Evolutionary conservation across 1,139 yeast species (phyloP).

Genomic region (Debaryomycetaceae sp.): DNA sequence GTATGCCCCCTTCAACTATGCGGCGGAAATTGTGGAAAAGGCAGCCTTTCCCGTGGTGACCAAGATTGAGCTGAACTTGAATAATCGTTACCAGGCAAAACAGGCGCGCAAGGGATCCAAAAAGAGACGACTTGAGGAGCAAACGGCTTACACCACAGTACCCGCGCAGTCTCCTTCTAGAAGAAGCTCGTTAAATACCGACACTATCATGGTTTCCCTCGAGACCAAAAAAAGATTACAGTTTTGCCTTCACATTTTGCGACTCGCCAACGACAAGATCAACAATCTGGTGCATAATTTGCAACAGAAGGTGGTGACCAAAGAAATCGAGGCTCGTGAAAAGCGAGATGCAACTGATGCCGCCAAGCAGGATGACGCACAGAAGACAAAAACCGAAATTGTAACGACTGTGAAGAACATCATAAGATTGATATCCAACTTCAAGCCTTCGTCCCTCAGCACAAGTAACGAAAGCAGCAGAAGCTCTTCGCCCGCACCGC

Average conservation of each 20-base stretch:
- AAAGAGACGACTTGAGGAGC: slow-evolving; percentile 11
- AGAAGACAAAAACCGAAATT: slow-evolving; percentile 71
- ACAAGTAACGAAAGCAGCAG: slow-evolving; percentile 13
- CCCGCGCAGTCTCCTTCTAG: slow-evolving; percentile 2
- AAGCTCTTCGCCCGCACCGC: slow-evolving; percentile 1
- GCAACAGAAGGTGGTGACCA: slow-evolving; percentile 38
- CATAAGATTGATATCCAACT: slow-evolving; percentile 78
- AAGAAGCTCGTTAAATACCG: slow-evolving; percentile 8
- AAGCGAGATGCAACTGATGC: slow-evolving; percentile 13
- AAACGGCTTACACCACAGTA: slow-evolving; percentile 9
- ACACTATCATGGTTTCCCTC: slow-evolving; percentile 33
- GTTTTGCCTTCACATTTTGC: slow-evolving; percentile 67
- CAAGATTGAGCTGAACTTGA: slow-evolving; percentile 44
- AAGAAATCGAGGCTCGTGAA: slow-evolving; percentile 15
- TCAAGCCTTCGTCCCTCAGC: slow-evolving; percentile 65
- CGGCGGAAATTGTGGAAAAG: slow-evolving; percentile 63
- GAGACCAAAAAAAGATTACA: slow-evolving; percentile 71
- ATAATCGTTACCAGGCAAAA: slow-evolving; percentile 32
- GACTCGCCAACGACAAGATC: slow-evolving; percentile 72
- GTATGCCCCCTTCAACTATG: slow-evolving; percentile 58
- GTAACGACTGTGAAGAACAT: slow-evolving; percentile 86
- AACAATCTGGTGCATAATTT: slow-evolving; percentile 59
- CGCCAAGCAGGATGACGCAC: slow-evolving; percentile 15
- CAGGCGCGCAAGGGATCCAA: slow-evolving; percentile 14
- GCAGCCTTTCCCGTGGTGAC: slow-evolving; percentile 57